A percentile compares a stretch with the other conserved stretches of the same genome.
These are phyloP conservation scores for Trametes versicolor DNA, from an alignment of 1,284 basidiomycete species.

Conservation along the genomic window DNA sequence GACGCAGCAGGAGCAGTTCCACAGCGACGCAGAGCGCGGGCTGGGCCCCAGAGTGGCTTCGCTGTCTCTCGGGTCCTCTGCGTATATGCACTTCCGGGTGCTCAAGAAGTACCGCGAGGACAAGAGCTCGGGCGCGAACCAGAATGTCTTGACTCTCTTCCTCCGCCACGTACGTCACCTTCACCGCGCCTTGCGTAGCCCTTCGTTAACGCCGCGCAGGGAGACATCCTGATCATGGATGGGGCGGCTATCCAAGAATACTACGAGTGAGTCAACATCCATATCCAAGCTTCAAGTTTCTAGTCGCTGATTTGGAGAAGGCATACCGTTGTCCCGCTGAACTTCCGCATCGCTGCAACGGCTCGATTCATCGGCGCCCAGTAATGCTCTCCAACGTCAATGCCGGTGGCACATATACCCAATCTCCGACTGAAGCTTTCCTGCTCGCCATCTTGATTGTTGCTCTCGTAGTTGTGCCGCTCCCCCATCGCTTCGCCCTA, in stretches of 20 bases:
- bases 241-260: slow-evolving; percentile 69
- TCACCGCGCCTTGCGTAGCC: background rate
- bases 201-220: slow-evolving; percentile 51
- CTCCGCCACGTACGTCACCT: slow-evolving; percentile 70
- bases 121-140: slow-evolving; percentile 44
- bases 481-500: background rate
- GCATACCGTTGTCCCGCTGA: slow-evolving; percentile 59
- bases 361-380: slow-evolving; percentile 55
- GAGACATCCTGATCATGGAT: slow-evolving; percentile 81
- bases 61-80: slow-evolving; percentile 75
- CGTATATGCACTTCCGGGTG: slow-evolving; percentile 78
- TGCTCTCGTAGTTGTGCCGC: background rate
- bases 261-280: slow-evolving; percentile 65
- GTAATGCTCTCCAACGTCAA: background rate
- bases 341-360: slow-evolving; percentile 64
- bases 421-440: background rate
- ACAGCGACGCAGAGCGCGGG: slow-evolving; percentile 78
- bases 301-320: slow-evolving; percentile 39
- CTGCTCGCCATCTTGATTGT: too few relatives aligned
- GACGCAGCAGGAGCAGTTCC: slow-evolving; percentile 59
- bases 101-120: slow-evolving; percentile 49
- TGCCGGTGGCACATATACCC: too few relatives aligned
- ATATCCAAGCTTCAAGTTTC: background rate
- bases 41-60: slow-evolving; percentile 78
- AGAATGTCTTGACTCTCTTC: slow-evolving; percentile 60